phyloP scores from a whole-genome alignment of 2,329 filamentous ascomycete species.

The Septoria linicola region DNA sequence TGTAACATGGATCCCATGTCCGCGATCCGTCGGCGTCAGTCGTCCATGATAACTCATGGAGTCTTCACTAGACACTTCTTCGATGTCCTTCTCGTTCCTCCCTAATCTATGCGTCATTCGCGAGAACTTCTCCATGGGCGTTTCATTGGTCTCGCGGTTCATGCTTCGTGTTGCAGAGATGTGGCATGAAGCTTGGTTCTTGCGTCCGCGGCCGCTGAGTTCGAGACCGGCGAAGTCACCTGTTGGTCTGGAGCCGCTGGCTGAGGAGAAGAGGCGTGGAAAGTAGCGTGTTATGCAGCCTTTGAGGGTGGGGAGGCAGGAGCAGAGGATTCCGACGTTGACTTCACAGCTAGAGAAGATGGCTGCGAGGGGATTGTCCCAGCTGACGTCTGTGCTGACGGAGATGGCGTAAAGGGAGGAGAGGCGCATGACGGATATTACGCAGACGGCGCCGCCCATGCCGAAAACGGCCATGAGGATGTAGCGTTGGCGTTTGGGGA shows the following conservation, averaged over 20 bases:
- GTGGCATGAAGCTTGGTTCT: conserved; percentile 12
- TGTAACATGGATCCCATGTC: conserved; percentile 21
- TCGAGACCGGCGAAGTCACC: conserved; percentile 10
- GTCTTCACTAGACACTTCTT: conserved; percentile 16
- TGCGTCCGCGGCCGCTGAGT: conserved; percentile 14
- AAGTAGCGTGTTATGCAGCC: conserved; percentile 32
- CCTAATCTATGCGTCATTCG: conserved; percentile 10
- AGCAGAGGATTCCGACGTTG: conserved; percentile 34
- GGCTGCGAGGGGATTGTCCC: conserved; percentile 33
- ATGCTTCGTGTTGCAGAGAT: conserved; percentile 19
- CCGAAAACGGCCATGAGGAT: conserved; percentile 38
- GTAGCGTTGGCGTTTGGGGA: conserved; percentile 33
- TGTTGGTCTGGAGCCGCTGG: conserved; percentile 2
- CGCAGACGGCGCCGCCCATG: conserved; percentile 34
- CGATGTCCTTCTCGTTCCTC: conserved; percentile 9
- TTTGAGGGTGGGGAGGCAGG: conserved; percentile 33
- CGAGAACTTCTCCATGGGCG: background rate
- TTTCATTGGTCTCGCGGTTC: background rate
- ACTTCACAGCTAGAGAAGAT: conserved; percentile 32
- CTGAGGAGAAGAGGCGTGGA: conserved; percentile 28
- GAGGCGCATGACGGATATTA: conserved; percentile 33
- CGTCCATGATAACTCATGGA: conserved; percentile 4
- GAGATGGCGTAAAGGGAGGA: conserved; percentile 31
- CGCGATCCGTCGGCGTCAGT: conserved; percentile 2
- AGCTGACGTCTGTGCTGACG: conserved; percentile 28